Base-by-base conservation (phyloP, 805 yeast species). In the Yamadazyma paraphyllophila region DNA sequence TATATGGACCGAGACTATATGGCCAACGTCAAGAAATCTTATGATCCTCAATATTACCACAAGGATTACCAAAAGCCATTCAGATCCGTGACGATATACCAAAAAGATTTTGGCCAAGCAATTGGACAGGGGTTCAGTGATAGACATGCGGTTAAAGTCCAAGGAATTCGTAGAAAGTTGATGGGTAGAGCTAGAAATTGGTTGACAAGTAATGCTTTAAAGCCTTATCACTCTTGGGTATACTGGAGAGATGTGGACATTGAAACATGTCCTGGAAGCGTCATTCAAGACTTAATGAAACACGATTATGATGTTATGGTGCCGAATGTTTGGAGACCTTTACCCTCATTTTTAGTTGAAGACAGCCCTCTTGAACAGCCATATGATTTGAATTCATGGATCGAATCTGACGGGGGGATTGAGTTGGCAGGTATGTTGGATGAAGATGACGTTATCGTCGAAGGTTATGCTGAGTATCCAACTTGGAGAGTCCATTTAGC, bases 271-370 rank as follows among this genome's bases (percentile, higher is more conserved):
- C 91, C 92, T 0, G 89, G 88, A 5, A 74, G 83, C 35, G 83
- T 87, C 40, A 78, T 87, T 49, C 82, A 87, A 63, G 83, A 78
- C 57, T 69, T 87, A 66, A 86, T 87, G 92, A 74, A 77, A 51
- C 70, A 65, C 45, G 77, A 78, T 52, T 83, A 74, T 59, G 96
- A 87, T 58, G 85, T 87, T 12, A 73, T 87, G 62, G 83, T 85
- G 33, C 96, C 89, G 25, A 89, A 94, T 59, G 97, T 94, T 29
- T 94, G 99, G 99, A 77, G 99, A 56, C 99, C 98, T 2, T 74
- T 94, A 50, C 99, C 99, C 2, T 85, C 83, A 38, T 94, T 91
- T 67, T 77, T 94, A 51, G 95, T 94, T 14, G 80, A 81, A 52
- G 24, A 33, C 2, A 37, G 42, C 2, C 43, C 46, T 10, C 35